Conservation (phyloP, 2,329 filamentous ascomycete species). For the Cladosporium sphaerospermum region DNA sequence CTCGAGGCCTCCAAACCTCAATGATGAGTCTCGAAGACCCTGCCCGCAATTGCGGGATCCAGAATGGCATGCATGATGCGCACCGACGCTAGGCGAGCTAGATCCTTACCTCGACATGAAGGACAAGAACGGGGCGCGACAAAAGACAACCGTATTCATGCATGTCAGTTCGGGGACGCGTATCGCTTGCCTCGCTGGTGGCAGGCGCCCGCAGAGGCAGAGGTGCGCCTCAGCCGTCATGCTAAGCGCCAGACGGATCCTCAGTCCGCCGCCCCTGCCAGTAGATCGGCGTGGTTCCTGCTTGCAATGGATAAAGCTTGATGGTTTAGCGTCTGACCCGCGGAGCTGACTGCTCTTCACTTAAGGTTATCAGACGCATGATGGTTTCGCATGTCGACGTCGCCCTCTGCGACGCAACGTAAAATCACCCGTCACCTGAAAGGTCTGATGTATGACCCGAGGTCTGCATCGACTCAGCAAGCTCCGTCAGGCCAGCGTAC, state of each 20-base stretch:
- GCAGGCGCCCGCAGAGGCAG: conserved; percentile 5
- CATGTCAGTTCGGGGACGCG: conserved; percentile 12
- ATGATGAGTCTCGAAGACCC: conserved; percentile 10
- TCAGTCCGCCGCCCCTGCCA: conserved; percentile 1
- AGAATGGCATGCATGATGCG: not conserved
- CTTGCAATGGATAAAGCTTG: conserved; percentile 9
- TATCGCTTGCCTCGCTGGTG: conserved; percentile 10
- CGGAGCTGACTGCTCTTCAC: not conserved
- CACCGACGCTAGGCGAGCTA: conserved; percentile 6
- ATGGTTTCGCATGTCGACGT: not conserved
- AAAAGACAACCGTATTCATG: conserved; percentile 9
- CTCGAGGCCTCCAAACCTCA: not conserved
- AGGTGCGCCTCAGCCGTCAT: conserved; percentile 9
- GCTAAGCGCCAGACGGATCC: not conserved
- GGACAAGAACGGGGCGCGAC: not conserved
- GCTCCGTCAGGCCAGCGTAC: too few relatives aligned
- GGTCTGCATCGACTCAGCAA: too few relatives aligned
- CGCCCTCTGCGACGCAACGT: not conserved
- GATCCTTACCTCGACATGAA: conserved; percentile 1
- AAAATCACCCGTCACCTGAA: too few relatives aligned
- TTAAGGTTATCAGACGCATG: conserved; percentile 2
- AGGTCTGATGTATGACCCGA: too few relatives aligned
- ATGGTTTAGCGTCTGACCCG: not conserved
- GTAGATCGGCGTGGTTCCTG: conserved; percentile 6
- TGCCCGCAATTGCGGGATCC: not conserved